Evolutionary conservation across 2,329 filamentous ascomycete genomes (phyloP), one percentile per base, ranked within the genome.

Genomic region (Cladosporium sp.): DNA sequence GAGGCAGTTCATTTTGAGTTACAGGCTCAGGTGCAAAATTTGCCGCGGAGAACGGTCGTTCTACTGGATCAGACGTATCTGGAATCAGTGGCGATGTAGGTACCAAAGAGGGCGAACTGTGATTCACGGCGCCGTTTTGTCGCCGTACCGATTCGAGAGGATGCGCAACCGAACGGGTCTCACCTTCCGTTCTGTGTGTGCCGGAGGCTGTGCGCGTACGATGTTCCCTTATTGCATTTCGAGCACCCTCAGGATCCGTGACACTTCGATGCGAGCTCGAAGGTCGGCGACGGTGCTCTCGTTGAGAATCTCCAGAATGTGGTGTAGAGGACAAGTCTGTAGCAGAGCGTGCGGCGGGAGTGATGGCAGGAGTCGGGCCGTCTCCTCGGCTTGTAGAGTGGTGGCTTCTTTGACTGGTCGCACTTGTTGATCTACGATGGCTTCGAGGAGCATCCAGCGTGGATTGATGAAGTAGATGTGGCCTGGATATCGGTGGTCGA

Each of bases 291-390:
- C 63, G 62, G 36, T 66, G 53, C 38, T 58, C 53, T 53, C 60
- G 46, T 27, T 56, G 46, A 36, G 53, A 50, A n/a, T 60, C 55
- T 6, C 63, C 62, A 3, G 62, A 62, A 19, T 60, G 55, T 7
- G 67, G 64, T 8, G 65, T 57, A 15, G 68, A 62, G 15, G 67
- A 67, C 1, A 89, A 69, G 60, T 90, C 85, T 2, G 80, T 85
- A 40, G 83, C 79, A 15, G 86, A 88, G 18, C 79, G 77, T 18
- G 78, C 73, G 11, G 79, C 77, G 36, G 77, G 75, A 45, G 74
- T 70, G 20, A 70, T 62, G 11, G 77, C 71, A 22, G 72, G 61
- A 35, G 39, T 32, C 32, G 72, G 63, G 71, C 65, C 13, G 69
- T 65, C 43, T 69, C 68, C 15, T 70, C 58, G 2, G 78, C 75